A percentile compares a stretch with the other conserved stretches of the same genome.
Evolutionary conservation across 164 flowering plant genomes (phyloP).

Genomic region (Cinnamomum micranthum): DNA sequence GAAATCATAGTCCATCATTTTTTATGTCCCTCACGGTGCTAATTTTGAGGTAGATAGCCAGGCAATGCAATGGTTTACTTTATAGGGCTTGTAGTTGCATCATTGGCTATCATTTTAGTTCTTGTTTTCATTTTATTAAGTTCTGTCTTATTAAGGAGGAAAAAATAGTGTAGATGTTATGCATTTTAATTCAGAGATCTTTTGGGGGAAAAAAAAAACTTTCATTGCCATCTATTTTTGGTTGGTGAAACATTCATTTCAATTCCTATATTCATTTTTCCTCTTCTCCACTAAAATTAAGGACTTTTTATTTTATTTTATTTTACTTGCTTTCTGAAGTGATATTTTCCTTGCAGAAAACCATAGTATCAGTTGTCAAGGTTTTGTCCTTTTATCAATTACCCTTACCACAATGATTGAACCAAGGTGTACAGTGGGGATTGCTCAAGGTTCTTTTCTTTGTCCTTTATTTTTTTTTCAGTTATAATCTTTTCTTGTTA

Average conservation of each 20-base stretch:
- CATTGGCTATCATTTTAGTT: no score
- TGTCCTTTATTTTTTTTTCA: not conserved
- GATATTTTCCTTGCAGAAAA: not conserved
- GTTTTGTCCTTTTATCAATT: not conserved
- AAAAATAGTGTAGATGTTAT: not conserved
- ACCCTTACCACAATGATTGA: not conserved
- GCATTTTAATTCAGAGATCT: no score
- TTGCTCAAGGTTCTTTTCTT: not conserved
- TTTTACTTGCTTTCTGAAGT: not conserved
- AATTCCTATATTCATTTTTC: not conserved
- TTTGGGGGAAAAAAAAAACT: not conserved
- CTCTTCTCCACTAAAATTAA: not conserved
- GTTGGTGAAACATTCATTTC: not conserved
- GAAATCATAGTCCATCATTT: not conserved
- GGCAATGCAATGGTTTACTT: no score
- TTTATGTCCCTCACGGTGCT: not conserved
- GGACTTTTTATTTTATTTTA: not conserved
- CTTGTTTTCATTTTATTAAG: no score
- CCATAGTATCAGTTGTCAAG: not conserved
- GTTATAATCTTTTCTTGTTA: not conserved
- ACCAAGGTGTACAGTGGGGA: not conserved
- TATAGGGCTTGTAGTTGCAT: no score
- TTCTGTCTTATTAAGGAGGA: no score
- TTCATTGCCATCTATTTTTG: not conserved
- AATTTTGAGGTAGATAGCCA: no score